Conservation (phyloP, 2,329 filamentous ascomycete genomes). For the Xylariales sp. region DNA sequence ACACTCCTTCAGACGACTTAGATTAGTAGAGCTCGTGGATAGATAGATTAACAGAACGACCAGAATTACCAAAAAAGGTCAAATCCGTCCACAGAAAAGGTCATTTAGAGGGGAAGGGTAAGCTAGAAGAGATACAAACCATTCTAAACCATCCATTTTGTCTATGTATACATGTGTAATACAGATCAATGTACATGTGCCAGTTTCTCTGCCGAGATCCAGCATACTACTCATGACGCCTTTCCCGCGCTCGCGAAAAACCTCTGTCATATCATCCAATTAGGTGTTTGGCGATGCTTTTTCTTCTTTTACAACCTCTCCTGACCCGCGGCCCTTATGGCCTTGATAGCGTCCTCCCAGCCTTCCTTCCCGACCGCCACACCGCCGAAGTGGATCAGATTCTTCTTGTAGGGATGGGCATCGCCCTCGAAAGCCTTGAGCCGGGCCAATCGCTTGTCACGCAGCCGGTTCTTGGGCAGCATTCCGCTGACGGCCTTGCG, state of each 20-base stretch:
- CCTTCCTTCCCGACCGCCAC: slow-evolving; percentile 48
- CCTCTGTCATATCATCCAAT: no score
- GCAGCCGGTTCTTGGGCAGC: slow-evolving; percentile 92
- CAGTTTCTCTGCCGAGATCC: no score
- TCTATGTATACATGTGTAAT: slow-evolving; percentile 1
- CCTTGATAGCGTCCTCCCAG: slow-evolving; percentile 48
- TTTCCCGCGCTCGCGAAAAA: background rate
- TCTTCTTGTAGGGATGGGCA: slow-evolving; percentile 86
- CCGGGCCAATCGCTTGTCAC: slow-evolving; percentile 80
- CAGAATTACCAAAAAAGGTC: no score
- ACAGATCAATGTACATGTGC: slow-evolving; percentile 5
- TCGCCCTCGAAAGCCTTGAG: slow-evolving; percentile 96
- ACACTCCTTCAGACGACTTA: no score
- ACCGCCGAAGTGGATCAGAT: slow-evolving; percentile 71
- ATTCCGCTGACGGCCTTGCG: slow-evolving; percentile 92
- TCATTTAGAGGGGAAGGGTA: background rate
- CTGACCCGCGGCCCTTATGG: slow-evolving; percentile 44
- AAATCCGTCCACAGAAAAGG: background rate
- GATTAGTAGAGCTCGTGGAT: no score
- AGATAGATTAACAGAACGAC: no score
- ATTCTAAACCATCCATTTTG: no score
- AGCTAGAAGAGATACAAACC: background rate
- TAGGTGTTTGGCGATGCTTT: no score
- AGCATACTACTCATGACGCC: background rate
- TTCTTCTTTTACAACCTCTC: slow-evolving; percentile 42